Base-by-base conservation (phyloP, 352 stramenopile species). In the Phytophthora pini region DNA sequence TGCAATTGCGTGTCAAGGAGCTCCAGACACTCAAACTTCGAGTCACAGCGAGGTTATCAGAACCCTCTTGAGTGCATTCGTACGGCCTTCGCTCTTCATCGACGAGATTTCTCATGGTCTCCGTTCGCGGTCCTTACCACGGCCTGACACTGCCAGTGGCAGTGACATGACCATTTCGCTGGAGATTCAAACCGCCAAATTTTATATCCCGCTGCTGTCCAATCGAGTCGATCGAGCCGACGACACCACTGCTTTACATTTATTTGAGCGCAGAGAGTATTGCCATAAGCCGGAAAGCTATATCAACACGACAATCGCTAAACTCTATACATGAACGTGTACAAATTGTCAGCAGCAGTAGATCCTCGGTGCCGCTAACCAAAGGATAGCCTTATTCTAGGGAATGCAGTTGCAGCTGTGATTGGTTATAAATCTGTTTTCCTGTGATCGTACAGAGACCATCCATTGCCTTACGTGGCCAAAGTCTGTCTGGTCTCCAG, bases 121-220 rank as follows among this genome's bases (percentile, higher is more conserved):
- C 36, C 12, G 4, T 9, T 27, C 31, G 27, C 31, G 24, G n/a
- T 13, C 7, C 20, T 55, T 56, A 41, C 34, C 49, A 9, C 32
- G 46, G 12, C 24, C 44, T 20, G 17, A 20, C 17, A 20, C 17
- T 20, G 17, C 17, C 17, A 20, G 17, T 50, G 46, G 47, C 50
- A 4, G 51, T 48, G 24, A 58, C 36, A 22, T 58, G 51, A 22
- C 52, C 38, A 59, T 50, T 59, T 59, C 38, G 52, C 48, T 45
- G 44, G 55, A 62, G 56, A 57, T 40, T 65, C 56, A n/a, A 15
- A 3, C 39, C 44, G 46, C 17, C 38, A 11, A 12, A 52, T 68
- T 27, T 68, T 36, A 63, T 43, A 44, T 43, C 36, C 5, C 46
- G 5, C 39, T 68, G 50, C 29, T 62, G 59, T 67, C 59, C 51